Percentiles rank a stretch among this genome's conserved stretches.
These are phyloP conservation scores for Pleurotus eryngii DNA, from an alignment of 768 basidiomycete species.

Conservation along the genomic window DNA sequence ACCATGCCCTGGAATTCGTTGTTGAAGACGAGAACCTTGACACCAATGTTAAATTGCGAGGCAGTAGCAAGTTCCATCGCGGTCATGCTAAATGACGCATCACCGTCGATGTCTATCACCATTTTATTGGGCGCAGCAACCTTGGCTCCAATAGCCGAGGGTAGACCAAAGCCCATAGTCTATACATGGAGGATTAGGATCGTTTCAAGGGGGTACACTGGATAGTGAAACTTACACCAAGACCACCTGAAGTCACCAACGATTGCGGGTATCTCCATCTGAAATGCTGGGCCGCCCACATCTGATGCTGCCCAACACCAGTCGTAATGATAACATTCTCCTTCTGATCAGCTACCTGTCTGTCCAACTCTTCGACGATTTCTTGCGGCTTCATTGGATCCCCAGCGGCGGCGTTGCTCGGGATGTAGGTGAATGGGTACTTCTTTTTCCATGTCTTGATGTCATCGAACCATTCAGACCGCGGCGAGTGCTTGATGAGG, in stretches of 20 bases:
- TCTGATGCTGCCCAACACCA: slow-evolving; percentile 98
- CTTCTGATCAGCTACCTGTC: slow-evolving; percentile 74
- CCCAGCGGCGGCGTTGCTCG: slow-evolving; percentile 47
- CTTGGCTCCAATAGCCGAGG: slow-evolving; percentile 93
- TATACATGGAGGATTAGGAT: slow-evolving; percentile 24
- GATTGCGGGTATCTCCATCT: slow-evolving; percentile 86
- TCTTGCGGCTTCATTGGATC: slow-evolving; percentile 92
- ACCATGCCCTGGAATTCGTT: slow-evolving; percentile 99
- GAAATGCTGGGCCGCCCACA: slow-evolving; percentile 98
- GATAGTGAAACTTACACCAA: slow-evolving; percentile 65
- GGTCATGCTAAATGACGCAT: slow-evolving; percentile 99
- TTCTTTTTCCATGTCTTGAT: slow-evolving; percentile 81
- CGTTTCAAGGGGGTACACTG: slow-evolving; percentile 6
- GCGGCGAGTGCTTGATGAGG: slow-evolving; percentile 57
- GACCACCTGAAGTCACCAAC: slow-evolving; percentile 91
- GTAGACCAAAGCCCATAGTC: slow-evolving; percentile 99
- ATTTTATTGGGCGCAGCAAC: slow-evolving; percentile 92
- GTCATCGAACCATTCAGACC: slow-evolving; percentile 79
- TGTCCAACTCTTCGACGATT: slow-evolving; percentile 89
- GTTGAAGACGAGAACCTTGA: slow-evolving; percentile 91
- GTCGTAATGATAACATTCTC: slow-evolving; percentile 86
- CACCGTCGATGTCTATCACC: slow-evolving; percentile 95
- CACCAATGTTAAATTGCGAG: slow-evolving; percentile 85
- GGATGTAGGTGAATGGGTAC: slow-evolving; percentile 88
- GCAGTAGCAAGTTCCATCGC: slow-evolving; percentile 99